Percentiles rank a stretch among this genome's conserved stretches.
phyloP scores from a whole-genome alignment of 371 early-diverging fungal genomes.

The Mucor velutinosus region DNA sequence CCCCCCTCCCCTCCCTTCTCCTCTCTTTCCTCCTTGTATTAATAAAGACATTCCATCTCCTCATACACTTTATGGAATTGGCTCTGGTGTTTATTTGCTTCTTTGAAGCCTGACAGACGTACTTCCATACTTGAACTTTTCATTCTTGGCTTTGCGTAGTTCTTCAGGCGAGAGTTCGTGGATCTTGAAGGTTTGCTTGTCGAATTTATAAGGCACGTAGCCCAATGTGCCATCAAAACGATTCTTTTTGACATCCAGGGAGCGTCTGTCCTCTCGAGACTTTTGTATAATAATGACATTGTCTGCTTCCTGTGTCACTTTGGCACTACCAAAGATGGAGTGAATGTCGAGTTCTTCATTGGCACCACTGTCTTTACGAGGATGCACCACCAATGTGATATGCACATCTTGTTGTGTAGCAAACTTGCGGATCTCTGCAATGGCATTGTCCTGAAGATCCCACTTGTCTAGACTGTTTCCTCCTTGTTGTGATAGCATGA shows the following conservation, averaged over 20 bases:
- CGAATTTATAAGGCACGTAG: constrained; percentile 51
- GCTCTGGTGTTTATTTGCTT: too few relatives aligned
- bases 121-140: background rate
- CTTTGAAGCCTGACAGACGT: background rate
- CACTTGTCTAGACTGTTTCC: constrained; percentile 62
- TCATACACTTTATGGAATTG: too few relatives aligned
- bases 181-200: constrained; percentile 33
- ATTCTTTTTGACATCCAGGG: constrained; percentile 73
- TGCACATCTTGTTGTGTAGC: constrained; percentile 78
- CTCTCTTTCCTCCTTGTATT: background rate
- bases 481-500: constrained; percentile 77
- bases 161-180: constrained; percentile 8
- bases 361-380: constrained; percentile 61
- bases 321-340: constrained; percentile 79
- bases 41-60: background rate
- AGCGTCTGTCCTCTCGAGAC: constrained; percentile 29
- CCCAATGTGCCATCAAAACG: constrained; percentile 78
- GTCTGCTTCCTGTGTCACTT: constrained; percentile 84
- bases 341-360: constrained; percentile 62
- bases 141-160: background rate
- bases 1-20: background rate
- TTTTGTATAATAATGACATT: constrained; percentile 78
- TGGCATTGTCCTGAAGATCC: constrained; percentile 74
- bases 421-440: constrained; percentile 68
- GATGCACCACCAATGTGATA: constrained; percentile 78